Evolutionary conservation across 148 eudicot species (phyloP), one percentile per base, ranked within the genome.

Genomic region (Rhododendron williamsianum): DNA sequence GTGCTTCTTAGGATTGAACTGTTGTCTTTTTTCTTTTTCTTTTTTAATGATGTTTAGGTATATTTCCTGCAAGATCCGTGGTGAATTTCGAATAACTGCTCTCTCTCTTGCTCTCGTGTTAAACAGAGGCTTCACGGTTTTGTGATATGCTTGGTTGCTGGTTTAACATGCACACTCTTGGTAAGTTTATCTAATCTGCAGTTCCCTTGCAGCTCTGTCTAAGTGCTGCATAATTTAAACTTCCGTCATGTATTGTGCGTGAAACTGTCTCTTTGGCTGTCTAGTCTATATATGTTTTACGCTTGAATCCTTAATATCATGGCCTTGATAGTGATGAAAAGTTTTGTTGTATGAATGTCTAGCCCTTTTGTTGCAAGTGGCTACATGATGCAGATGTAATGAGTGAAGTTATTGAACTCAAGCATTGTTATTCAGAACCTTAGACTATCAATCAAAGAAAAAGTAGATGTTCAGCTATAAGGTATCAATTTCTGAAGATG

Each of bases 121-220:
- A 76, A 60, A 82, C 95, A 96, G 99, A 94, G 99, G 87, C 86
- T 96, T 71, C 91, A 96, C 60, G 99, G 99, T 30, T 96, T 96
- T 90, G 98, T 78, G 63, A 92, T 91, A 86, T 96, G 98, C 97
- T 93, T 96, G 84, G 93, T 87, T 86, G 88, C 98, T 82, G 99
- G 99, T 84, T 81, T 96, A 58, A 86, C 96, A 83, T 96, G 95
- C 84, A 96, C 99, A 54, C 93, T 95, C 86, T 87, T 96, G 99
- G 99, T 96, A 90, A 89, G 99, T 89, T 86, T 78, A 77, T 54
- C 43, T 51, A 11, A 21, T 82, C 51, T 43, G 21, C 38, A 23
- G 52, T 60, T 82, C 36, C 43, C 4, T 41, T 30, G 43, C 7
- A 73, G 63, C 77, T 54, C 41, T 56, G 8, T 21, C 49, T 78